A percentile compares a stretch with the other conserved stretches of the same genome.
Evolutionary conservation across 768 basidiomycete species (phyloP).

Genomic region (Omphalotus guepiniiformis): DNA sequence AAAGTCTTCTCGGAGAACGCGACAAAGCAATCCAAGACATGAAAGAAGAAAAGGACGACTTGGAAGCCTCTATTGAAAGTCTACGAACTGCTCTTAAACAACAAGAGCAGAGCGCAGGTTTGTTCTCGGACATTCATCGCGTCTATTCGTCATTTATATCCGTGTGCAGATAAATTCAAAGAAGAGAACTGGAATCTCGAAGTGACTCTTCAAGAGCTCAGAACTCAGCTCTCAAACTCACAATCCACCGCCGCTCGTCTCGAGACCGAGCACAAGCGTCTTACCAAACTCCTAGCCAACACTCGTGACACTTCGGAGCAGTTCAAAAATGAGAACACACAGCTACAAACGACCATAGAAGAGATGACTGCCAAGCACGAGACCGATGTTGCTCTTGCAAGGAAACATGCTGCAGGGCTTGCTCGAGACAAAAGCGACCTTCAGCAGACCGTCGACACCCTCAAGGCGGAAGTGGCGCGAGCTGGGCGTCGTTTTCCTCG

Average conservation of each 20-base stretch:
- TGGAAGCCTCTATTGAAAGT: conserved; percentile 74
- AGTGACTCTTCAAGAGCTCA: conserved; percentile 85
- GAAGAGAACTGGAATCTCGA: conserved; percentile 99
- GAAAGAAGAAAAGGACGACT: conserved; percentile 88
- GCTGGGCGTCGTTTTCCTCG: conserved; percentile 57
- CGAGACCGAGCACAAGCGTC: conserved; percentile 79
- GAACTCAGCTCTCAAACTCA: conserved; percentile 60
- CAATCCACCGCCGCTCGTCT: conserved; percentile 64
- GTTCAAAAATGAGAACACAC: conserved; percentile 83
- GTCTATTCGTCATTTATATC: conserved; percentile 7
- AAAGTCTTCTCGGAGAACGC: conserved; percentile 85
- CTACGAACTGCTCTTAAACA: conserved; percentile 69
- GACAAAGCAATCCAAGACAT: conserved; percentile 91
- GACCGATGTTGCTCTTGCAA: conserved; percentile 88
- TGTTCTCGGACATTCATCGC: conserved; percentile 18
- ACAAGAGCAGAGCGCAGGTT: conserved; percentile 80
- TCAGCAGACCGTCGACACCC: conserved; percentile 69
- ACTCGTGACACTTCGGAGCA: conserved; percentile 75
- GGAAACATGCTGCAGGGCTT: conserved; percentile 82
- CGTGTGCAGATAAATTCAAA: conserved; percentile 77
- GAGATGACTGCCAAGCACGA: conserved; percentile 90
- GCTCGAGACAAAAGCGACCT: conserved; percentile 92
- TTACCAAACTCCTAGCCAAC: conserved; percentile 67
- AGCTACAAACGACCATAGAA: conserved; percentile 55
- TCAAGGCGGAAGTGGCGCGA: conserved; percentile 70